These are phyloP conservation scores for Sphaerulina vaccinii DNA, from an alignment of 2,329 filamentous ascomycete genomes.

Conservation along the genomic window DNA sequence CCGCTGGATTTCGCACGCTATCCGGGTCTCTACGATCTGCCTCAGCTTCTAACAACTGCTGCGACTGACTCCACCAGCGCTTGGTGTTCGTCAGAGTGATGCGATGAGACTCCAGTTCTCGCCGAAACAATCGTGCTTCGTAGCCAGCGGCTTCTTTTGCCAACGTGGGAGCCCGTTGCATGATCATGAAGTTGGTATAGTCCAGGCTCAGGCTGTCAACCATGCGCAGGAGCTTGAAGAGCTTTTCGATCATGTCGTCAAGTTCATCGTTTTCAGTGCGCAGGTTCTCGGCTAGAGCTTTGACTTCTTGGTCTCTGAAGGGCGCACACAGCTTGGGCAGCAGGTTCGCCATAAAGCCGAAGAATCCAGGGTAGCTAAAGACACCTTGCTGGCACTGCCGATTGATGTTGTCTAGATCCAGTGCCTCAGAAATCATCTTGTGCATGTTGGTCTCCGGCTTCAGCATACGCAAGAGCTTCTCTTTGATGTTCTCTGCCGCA, in stretches of 20 bases:
- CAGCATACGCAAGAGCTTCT: constrained; percentile 70
- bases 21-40: constrained; percentile 67
- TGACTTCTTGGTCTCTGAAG: constrained; percentile 73
- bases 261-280: constrained; percentile 40
- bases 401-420: constrained; percentile 70
- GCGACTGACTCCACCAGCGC: constrained; percentile 64
- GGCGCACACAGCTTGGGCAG: constrained; percentile 79
- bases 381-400: constrained; percentile 68
- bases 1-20: constrained; percentile 60
- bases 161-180: constrained; percentile 68
- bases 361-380: constrained; percentile 81
- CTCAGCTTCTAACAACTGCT: constrained; percentile 64
- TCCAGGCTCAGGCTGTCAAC: constrained; percentile 77
- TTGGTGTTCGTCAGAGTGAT: constrained; percentile 61
- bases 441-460: constrained; percentile 71
- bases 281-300: constrained; percentile 62
- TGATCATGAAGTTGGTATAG: constrained; percentile 77
- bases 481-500: constrained; percentile 68
- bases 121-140: constrained; percentile 69
- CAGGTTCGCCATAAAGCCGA: constrained; percentile 70
- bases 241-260: constrained; percentile 69
- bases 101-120: constrained; percentile 59
- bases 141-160: constrained; percentile 70
- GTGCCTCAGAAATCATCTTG: constrained; percentile 69
- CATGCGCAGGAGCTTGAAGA: constrained; percentile 71